Base-by-base conservation (phyloP, 2,329 filamentous ascomycete species). In the Exophiala sp. region DNA sequence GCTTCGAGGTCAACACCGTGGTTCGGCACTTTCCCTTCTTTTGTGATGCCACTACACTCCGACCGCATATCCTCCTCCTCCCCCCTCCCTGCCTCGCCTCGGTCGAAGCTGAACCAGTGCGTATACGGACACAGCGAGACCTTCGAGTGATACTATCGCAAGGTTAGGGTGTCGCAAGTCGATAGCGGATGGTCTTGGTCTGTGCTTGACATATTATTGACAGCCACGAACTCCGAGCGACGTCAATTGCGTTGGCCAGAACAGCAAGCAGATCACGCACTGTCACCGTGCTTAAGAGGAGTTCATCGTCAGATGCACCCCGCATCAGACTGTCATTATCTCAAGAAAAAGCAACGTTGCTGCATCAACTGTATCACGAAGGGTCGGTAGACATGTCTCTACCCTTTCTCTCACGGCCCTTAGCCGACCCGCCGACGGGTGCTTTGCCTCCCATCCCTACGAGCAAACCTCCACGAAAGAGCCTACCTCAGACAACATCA, bases 401-500 rank as follows among this genome's bases (percentile, higher is more conserved):
- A 49, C 52, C 52, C 52, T 49, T 58, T 21, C 46, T 53, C 41
- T 82, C 83, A 57, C 78, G 72, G 59, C 71, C 76, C 44, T 66
- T 72, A 21, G 67, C 82, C 60, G 84, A 82, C 51, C 85, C 88
- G 42, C 85, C 88, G 13, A 81, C 80, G 23, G 78, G 81, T 56
- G 80, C 84, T 22, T 73, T 93, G 19, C 87, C 88, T 37, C 82
- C 86, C 37, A 72, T 94, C 41, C 87, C 88, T 22, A 73, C 86
- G 14, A 69, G 75, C 39, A 93, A 88, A 68, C 81, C 83, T 32
- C 49, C 53, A 13, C 79, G 86, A 55, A 87, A 84, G 66, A 83
- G 79, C 47, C 67, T 82, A 72, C 49, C 77, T n/a, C 52, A 55
- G 22, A 55, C 53, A 9, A 54, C 57, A 1, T 59, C 57, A 22